Base-by-base conservation (phyloP, 2,329 filamentous ascomycete genomes). In the Camillea tinctor region DNA sequence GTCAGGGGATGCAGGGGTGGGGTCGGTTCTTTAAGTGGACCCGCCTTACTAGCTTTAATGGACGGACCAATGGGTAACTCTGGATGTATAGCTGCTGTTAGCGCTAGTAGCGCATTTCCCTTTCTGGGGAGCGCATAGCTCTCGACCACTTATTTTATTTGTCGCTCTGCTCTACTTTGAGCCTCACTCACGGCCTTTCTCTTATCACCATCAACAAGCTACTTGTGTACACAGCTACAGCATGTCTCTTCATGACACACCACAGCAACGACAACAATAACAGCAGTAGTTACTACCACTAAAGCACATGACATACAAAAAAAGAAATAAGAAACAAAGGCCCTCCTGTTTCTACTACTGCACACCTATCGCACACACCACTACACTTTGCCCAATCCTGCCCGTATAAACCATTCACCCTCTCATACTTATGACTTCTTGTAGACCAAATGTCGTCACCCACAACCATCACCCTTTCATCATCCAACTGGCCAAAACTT, bases 1-100 rank as follows among this genome's bases (percentile, higher is more conserved):
- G 59, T 62, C 61, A 65, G 59, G 63, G 30, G 53, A 56, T 51
- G 24, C 61, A 64, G 40, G 61, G 56, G 19, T 50, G 48, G 51
- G 9, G 2, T 50, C 49, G n/a, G n/a, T n/a, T 15, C 3, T 49
- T 52, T 20, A 50, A 54, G 57, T 56, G 58, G 56, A 50, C 24
- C 52, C 57, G 26, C 24, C 51, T 23, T 20, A 51, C 50, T 50
- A 54, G 51, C 53, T 58, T 51, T 2, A 40, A 23, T 49, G 19
- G 23, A 54, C 13, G 9, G 49, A 50, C 49, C 36, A 44, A 17
- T 15, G 13, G 17, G 36, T 15, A 6, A 7, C 36, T 30, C 26
- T 30, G 26, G 8, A 30, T 2, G 26, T 44, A 44, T 4, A 44
- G 36, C 36, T 9, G 36, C 36, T 40, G 36, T 40, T 50, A 50